A percentile compares a stretch with the other conserved stretches of the same genome.
Evolutionary conservation across 345 rosid genomes (phyloP).

Genomic region (Reutealis trisperma): DNA sequence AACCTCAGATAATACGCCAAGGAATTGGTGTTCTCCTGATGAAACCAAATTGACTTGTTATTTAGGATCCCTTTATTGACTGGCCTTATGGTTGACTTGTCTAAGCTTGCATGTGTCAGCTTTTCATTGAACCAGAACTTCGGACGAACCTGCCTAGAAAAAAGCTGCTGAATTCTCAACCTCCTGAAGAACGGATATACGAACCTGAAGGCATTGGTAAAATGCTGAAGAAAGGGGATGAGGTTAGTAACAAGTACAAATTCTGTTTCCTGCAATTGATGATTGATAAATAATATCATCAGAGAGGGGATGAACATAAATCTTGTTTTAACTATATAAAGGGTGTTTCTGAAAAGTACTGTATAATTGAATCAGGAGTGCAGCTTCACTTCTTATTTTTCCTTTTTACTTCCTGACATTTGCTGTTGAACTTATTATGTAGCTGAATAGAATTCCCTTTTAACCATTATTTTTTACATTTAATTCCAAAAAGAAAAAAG

Average conservation of each 20-base stretch:
- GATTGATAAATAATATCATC: neutral
- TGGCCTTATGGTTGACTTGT: neutral
- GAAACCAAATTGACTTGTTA: neutral
- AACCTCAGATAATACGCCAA: no score
- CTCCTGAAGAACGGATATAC: slow-evolving; percentile 70
- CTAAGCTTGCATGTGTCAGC: slow-evolving; percentile 46
- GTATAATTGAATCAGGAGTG: neutral
- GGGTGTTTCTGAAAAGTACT: neutral
- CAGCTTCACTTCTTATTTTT: neutral
- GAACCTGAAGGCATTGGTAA: slow-evolving; percentile 74
- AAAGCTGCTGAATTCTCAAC: slow-evolving; percentile 56
- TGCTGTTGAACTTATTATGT: neutral
- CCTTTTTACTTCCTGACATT: neutral
- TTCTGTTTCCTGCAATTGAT: neutral
- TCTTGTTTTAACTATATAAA: neutral
- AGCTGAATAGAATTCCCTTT: neutral
- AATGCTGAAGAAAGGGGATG: slow-evolving; percentile 74
- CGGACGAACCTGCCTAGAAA: slow-evolving; percentile 73
- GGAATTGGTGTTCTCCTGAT: neutral
- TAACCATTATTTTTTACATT: neutral
- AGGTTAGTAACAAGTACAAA: slow-evolving; percentile 48
- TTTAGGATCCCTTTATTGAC: neutral
- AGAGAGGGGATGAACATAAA: neutral
- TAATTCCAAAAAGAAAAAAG: neutral
- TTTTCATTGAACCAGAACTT: slow-evolving; percentile 82